Evolutionary conservation across 2,329 filamentous ascomycete genomes (phyloP), one percentile per base, ranked within the genome.

Genomic region (Colletotrichum agaves): DNA sequence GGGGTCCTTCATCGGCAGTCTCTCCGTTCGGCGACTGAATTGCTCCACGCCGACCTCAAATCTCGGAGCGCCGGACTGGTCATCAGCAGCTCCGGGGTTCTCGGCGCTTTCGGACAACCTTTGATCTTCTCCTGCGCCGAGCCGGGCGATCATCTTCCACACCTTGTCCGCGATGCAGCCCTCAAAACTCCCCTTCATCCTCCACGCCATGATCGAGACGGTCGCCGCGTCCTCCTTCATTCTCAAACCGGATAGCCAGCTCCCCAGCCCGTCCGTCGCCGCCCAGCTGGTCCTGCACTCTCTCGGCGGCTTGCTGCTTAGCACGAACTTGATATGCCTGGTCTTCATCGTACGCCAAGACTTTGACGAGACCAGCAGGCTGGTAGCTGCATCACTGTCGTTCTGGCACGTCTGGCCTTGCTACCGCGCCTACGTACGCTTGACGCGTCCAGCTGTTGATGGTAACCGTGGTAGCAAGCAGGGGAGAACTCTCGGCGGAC

Each of bases 321-420:
- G 81, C 5, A 82, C 80, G 19, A 82, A 81, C 50, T 69, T 85
- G n/a, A 71, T 84, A 27, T 81, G 81, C 49, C 70, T 83, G 3
- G 66, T 75, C 13, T 74, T 84, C 44, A 68, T 78, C 10, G 55
- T 72, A 4, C 74, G 77, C 2, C 71, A 75, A 0, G 72, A 63
- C 2, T 73, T 79, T 49, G 76, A 80, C 69, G 61, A 74, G 4
- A 75, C 76, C 0, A 73, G 74, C 4, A 75, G 77, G 7, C 69
- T 78, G 19, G 70, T 82, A 1, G 79, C 81, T 0, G 70, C 78
- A 1, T 78, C 81, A 1, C 75, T 87, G 66, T 83, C 80, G 0
- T 79, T 80, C 21, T 87, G 85, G 74, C 85, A 87, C 63, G 44
- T 81, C 1, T 86, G 81, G 76, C 85, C 85, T 2, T 80, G 78